Base-by-base conservation (phyloP, 2,329 filamentous ascomycete species). In the Graphiopsis chlorocephala region DNA sequence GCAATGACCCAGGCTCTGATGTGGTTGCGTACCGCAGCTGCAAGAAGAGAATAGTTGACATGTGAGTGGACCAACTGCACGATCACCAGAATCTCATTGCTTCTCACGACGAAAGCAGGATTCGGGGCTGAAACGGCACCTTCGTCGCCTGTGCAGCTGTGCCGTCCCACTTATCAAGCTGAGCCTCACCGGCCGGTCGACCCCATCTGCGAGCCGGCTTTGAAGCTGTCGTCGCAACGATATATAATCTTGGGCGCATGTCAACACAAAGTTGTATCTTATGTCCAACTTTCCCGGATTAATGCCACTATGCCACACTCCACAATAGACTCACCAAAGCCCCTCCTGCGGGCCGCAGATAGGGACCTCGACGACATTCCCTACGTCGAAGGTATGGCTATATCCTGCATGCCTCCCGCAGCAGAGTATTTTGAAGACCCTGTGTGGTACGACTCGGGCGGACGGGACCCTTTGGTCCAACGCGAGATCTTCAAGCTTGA, bases 401-500 rank as follows among this genome's bases (percentile, higher is more conserved):
- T 53, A 20, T 53, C 50, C 3, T 31, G 26, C 50, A 53, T 53
- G 50, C 50, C 50, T 2, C 50, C 50, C 2, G 50, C 26, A 12
- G 26, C 26, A 1, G 50, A 31, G 50, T 56, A 56, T 11, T 33
- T 47, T n/a, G 57, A 60, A 2, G 38, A 42, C 3, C 57, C 33
- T 4, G 20, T 31, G 23, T 60, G 57, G 38, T 47, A 60, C 6
- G 38, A 60, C 7, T 38, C 35, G 2, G 38, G n/a, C 26, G 42
- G 38, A 2, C 50, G 50, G 14, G 28, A 60, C 11, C 57, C 57
- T 8, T n/a, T 60, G 7, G 23, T 28, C 1, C 35, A 42, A 17
- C 26, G 26, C n/a, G 35, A 47, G 57, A 60, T 60, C 17, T 60
- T 60, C 26, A 42, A 60, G 26, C 57, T 60, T 17, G 23, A 38